These are phyloP conservation scores for Ruellia speciosa DNA, from an alignment of 305 asterid genomes.

Conservation along the genomic window DNA sequence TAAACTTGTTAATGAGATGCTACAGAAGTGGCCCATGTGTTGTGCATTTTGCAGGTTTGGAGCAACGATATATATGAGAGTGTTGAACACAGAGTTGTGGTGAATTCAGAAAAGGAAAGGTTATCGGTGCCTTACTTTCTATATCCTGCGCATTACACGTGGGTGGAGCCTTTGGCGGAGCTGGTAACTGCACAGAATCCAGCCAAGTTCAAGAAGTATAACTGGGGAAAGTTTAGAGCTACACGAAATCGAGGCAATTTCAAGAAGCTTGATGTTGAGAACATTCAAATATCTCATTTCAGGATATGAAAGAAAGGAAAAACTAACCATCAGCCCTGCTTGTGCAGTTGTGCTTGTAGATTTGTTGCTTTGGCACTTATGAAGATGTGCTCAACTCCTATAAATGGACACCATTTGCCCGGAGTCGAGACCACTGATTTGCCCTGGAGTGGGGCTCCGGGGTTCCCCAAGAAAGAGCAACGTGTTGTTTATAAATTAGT, in stretches of 20 bases:
- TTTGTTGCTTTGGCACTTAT: neutral
- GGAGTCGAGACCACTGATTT: no score
- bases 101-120: constrained; percentile 42
- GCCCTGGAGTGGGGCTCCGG: no score
- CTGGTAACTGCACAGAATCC: constrained; percentile 32
- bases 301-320: constrained; percentile 20
- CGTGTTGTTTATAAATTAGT: no score
- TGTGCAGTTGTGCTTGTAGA: neutral
- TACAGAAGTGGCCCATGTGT: no score
- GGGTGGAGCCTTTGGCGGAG: constrained; percentile 50
- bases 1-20: no score
- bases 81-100: constrained; percentile 60
- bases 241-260: constrained; percentile 38
- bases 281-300: constrained; percentile 45
- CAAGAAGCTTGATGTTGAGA: constrained; percentile 44
- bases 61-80: constrained; percentile 66
- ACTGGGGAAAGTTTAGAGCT: constrained; percentile 57
- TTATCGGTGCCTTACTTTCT: constrained; percentile 55
- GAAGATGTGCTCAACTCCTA: no score
- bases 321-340: neutral
- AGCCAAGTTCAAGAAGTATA: constrained; percentile 42
- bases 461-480: no score
- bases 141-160: constrained; percentile 45
- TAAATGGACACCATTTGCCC: no score
- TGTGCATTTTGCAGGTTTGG: constrained; percentile 39